Percentiles rank a stretch among this genome's conserved stretches.
phyloP scores from a whole-genome alignment of 305 asterid genomes.

The Andrographis paniculata region DNA sequence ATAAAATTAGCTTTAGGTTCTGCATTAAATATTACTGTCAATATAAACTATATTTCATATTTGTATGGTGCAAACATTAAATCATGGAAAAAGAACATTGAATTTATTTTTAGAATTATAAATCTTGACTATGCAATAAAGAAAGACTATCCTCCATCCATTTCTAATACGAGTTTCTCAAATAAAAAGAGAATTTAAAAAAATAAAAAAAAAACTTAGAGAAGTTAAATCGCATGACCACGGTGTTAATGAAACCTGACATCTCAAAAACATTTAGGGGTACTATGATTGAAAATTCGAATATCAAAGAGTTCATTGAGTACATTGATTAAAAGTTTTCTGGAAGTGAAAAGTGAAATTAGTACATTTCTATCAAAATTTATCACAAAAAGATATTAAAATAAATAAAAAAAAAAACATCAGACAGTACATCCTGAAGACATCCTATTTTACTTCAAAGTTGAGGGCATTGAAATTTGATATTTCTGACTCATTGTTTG shows the following conservation, averaged over 20 bases:
- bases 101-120: not conserved
- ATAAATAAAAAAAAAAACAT: constrained; percentile 1
- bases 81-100: not conserved
- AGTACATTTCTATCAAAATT: not conserved
- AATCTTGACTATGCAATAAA: not conserved
- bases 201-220: not conserved
- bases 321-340: not conserved
- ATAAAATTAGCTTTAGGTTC: not conserved
- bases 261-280: not conserved
- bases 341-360: not conserved
- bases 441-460: not conserved
- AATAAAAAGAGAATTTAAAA: not conserved
- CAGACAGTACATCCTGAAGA: not conserved
- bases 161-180: not conserved
- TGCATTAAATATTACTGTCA: not conserved
- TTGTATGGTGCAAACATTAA: not conserved
- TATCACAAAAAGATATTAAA: not conserved
- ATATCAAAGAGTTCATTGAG: not conserved
- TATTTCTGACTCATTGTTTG: not conserved
- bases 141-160: not conserved
- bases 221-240: not conserved
- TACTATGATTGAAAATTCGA: not conserved
- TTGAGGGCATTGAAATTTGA: not conserved
- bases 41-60: not conserved
- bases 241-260: not conserved